Base-by-base conservation (phyloP, 345 rosid species). In the Lepidium africanum region DNA sequence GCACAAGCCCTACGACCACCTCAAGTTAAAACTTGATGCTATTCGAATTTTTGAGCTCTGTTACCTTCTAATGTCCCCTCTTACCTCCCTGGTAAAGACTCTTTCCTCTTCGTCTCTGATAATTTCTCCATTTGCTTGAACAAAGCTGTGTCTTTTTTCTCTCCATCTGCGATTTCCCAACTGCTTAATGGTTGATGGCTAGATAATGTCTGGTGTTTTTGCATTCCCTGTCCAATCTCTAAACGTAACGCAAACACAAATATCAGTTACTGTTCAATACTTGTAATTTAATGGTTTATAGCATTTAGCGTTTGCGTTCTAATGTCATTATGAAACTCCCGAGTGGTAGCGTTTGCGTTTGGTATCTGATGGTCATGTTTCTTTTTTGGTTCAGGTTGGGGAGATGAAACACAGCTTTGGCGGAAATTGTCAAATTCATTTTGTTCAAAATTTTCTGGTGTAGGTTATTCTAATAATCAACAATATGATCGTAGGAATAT, bases 1-100 rank as follows among this genome's bases (percentile, higher is more conserved):
- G 96, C 23, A 68, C 73, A 10, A 73, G 72, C 72, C 72, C 77
- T 1, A 45, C 73, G 8, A 15, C 69, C 48, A 68, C 47, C 59
- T 54, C 69, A 25, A 74, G 33, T 67, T 67, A 62, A 60, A 51
- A 9, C 46, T 32, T 33, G 15, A 36, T 10, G 54, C 61, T 60
- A 2, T 52, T 45, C 19, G 52, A 49, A 72, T 65, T 65, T n/a
- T 73, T 37, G 9, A 45, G 35, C 63, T 48, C 30, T 43, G 42
- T 10, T 15, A 9, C 63, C 15, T 71, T 53, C 21, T 19, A 16
- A 41, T 41, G 6, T 27, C 32, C 38, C 50, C 21, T 48, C 68
- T 63, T 5, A 42, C 36, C 57, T 63, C 45, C 36, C 27, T 6
- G 67, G 77, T 73, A 73, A 64, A 33, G 46, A 33, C 63, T 27